Evolutionary conservation across 768 basidiomycete genomes (phyloP).

Genomic region (Leccinum arenicola): DNA sequence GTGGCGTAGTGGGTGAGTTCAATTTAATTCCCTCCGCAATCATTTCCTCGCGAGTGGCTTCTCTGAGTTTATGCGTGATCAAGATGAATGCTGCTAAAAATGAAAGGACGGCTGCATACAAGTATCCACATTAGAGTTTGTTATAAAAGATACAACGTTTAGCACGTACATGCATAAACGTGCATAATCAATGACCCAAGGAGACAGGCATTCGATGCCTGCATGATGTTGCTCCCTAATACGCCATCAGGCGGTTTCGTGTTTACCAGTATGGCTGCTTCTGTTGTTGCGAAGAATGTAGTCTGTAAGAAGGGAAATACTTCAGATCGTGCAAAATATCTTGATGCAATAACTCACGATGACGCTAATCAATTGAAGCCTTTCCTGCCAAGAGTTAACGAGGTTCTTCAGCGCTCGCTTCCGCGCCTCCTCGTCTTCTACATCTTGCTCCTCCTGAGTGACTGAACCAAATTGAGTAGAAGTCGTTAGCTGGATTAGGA

Average conservation of each 20-base stretch:
- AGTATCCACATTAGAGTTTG: background rate
- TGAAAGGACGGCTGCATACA: slow-evolving; percentile 37
- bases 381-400: slow-evolving; percentile 59
- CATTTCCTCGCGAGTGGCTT: slow-evolving; percentile 47
- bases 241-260: slow-evolving; percentile 32
- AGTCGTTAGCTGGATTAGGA: background rate
- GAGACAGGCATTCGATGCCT: slow-evolving; percentile 45
- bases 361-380: slow-evolving; percentile 57
- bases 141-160: background rate
- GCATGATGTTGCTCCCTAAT: slow-evolving; percentile 13
- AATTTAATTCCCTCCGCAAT: slow-evolving; percentile 33
- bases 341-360: slow-evolving; percentile 39
- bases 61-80: slow-evolving; percentile 50
- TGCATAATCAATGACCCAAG: slow-evolving; percentile 54
- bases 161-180: slow-evolving; percentile 44
- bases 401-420: slow-evolving; percentile 47
- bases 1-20: slow-evolving; percentile 18
- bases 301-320: slow-evolving; percentile 36
- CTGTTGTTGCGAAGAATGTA: slow-evolving; percentile 60
- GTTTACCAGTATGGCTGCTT: slow-evolving; percentile 50
- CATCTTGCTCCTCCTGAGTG: slow-evolving; percentile 50
- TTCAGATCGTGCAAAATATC: background rate
- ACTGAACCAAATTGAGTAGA: slow-evolving; percentile 21
- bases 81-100: slow-evolving; percentile 58
- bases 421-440: slow-evolving; percentile 43